These are phyloP conservation scores for Curvularia spicifera DNA, from an alignment of 2,329 filamentous ascomycete species.

Conservation along the genomic window DNA sequence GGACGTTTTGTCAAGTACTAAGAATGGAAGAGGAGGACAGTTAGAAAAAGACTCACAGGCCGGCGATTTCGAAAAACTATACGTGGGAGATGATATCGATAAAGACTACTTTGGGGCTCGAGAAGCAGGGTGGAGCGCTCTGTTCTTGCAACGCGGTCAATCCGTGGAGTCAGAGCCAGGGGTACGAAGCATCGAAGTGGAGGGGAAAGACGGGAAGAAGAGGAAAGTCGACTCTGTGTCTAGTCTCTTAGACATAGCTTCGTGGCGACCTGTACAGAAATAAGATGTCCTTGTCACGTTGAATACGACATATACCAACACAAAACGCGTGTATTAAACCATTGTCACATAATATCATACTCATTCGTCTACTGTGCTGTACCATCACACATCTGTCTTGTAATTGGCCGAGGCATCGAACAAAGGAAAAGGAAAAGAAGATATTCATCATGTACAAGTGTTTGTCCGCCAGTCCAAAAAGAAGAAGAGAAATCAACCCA, in stretches of 20 bases:
- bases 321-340: background rate
- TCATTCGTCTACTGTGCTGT: background rate
- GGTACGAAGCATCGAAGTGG: background rate
- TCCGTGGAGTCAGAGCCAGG: background rate
- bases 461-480: constrained; percentile 7
- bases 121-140: constrained; percentile 56
- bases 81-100: constrained; percentile 61
- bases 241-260: background rate
- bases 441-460: constrained; percentile 15
- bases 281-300: background rate
- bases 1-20: constrained; percentile 17
- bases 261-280: background rate
- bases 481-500: background rate
- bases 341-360: background rate
- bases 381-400: background rate
- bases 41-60: constrained; percentile 8
- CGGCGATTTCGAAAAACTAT: constrained; percentile 52
- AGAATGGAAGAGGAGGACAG: constrained; percentile 23
- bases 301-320: background rate
- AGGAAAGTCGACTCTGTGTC: background rate
- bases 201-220: background rate
- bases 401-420: background rate
- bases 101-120: constrained; percentile 60
- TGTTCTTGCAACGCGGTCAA: constrained; percentile 50
- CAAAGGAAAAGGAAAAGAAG: constrained; percentile 13